These are phyloP conservation scores for Jatropha podagrica DNA, from an alignment of 441 rosid species.

Conservation along the genomic window DNA sequence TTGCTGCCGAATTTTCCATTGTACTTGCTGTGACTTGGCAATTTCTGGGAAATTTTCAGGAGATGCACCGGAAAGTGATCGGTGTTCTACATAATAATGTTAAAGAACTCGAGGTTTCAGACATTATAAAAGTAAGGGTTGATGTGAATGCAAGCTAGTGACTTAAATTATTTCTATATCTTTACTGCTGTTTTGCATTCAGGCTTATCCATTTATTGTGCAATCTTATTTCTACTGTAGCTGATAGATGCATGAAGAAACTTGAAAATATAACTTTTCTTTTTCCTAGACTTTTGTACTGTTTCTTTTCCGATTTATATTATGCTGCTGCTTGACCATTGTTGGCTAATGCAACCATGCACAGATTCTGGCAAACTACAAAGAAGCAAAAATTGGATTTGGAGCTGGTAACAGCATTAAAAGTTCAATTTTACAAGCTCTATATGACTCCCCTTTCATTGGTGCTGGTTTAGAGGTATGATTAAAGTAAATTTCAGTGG, in stretches of 20 bases:
- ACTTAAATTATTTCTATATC: neutral
- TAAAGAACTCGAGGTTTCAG: constrained; percentile 58
- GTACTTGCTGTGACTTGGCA: constrained; percentile 14
- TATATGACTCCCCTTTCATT: constrained; percentile 85
- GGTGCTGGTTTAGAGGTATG: constrained; percentile 70
- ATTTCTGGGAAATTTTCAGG: constrained; percentile 47
- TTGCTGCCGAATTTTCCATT: constrained; percentile 18
- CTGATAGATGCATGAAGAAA: constrained; percentile 6
- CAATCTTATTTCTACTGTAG: constrained; percentile 4
- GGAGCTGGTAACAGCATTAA: constrained; percentile 71
- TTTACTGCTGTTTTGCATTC: neutral
- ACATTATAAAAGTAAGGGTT: constrained; percentile 53
- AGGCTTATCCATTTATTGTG: neutral
- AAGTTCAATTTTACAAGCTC: constrained; percentile 63
- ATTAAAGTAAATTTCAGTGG: constrained; percentile 10
- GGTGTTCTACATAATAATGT: constrained; percentile 39
- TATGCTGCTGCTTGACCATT: constrained; percentile 7
- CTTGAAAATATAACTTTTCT: constrained; percentile 11
- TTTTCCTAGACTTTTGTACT: neutral
- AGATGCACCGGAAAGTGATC: constrained; percentile 47
- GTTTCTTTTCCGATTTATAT: neutral
- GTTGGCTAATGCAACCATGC: constrained; percentile 22
- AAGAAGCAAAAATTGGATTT: constrained; percentile 91
- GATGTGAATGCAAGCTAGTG: constrained; percentile 21
- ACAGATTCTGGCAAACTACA: constrained; percentile 65